Percentiles rank a stretch among this genome's conserved stretches.
These are phyloP conservation scores for Corinectria fuckeliana DNA, from an alignment of 2,329 filamentous ascomycete species.

Conservation along the genomic window DNA sequence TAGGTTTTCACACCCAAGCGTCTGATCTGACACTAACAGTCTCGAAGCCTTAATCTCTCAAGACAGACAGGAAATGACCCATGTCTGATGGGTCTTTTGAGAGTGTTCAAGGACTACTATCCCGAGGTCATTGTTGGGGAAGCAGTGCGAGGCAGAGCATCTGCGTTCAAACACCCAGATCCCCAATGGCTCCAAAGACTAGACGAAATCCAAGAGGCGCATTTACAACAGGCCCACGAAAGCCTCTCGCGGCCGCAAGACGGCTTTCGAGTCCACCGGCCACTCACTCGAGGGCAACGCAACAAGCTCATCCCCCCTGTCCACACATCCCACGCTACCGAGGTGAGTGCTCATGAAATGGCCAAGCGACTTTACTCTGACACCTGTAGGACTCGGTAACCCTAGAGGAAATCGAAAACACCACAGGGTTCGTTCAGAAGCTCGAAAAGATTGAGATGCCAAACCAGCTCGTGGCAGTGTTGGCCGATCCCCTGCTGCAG, in stretches of 20 bases:
- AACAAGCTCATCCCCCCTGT: slow-evolving; percentile 67
- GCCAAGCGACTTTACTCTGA: slow-evolving; percentile 12
- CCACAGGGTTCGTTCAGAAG: slow-evolving; percentile 71
- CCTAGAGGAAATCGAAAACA: slow-evolving; percentile 79
- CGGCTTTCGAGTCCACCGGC: slow-evolving; percentile 70
- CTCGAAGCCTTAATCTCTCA: slow-evolving; percentile 59
- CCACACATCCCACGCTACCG: slow-evolving; percentile 75
- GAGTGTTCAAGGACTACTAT: slow-evolving; percentile 90
- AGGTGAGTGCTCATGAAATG: slow-evolving; percentile 53
- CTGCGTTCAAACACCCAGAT: slow-evolving; percentile 76
- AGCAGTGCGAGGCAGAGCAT: slow-evolving; percentile 64
- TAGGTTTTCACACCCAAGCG: slow-evolving; percentile 44
- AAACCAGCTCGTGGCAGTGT: slow-evolving; percentile 78
- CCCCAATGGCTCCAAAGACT: slow-evolving; percentile 74
- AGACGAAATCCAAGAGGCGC: slow-evolving; percentile 68
- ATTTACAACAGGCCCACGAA: slow-evolving; percentile 56
- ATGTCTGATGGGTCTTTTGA: slow-evolving; percentile 73
- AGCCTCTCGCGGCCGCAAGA: slow-evolving; percentile 42
- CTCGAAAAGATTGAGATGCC: slow-evolving; percentile 82
- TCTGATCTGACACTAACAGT: slow-evolving; percentile 7
- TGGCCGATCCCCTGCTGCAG: slow-evolving; percentile 78
- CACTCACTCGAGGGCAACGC: slow-evolving; percentile 36
- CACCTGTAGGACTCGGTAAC: slow-evolving; percentile 62
- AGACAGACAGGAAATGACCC: slow-evolving; percentile 74
- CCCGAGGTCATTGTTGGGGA: slow-evolving; percentile 85